Evolutionary conservation across 2,329 filamentous ascomycete species (phyloP).

Genomic region (Colletotrichum orchidophilum): DNA sequence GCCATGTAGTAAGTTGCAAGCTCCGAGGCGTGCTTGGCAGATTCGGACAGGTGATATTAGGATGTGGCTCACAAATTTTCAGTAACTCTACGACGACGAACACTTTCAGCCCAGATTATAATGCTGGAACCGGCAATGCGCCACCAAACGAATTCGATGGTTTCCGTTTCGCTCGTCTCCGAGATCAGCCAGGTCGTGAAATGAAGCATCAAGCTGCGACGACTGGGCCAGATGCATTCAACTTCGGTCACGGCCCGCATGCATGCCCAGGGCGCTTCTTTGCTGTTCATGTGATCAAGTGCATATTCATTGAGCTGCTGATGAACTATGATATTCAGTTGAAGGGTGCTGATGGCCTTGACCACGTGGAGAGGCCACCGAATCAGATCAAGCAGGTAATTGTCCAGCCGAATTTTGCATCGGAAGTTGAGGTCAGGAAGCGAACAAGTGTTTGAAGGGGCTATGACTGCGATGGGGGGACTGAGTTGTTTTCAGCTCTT

Average conservation of each 20-base stretch:
- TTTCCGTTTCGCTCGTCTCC: slow-evolving; percentile 38
- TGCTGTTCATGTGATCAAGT: slow-evolving; percentile 34
- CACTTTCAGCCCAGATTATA: slow-evolving; percentile 35
- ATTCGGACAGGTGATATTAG: too few relatives aligned
- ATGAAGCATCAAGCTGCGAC: slow-evolving; percentile 43
- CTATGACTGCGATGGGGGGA: too few relatives aligned
- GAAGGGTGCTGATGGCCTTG: background rate
- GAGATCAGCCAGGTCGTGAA: slow-evolving; percentile 31
- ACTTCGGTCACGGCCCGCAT: slow-evolving; percentile 43
- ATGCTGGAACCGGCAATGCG: slow-evolving; percentile 27
- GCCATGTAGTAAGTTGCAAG: slow-evolving; percentile 31
- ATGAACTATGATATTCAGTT: slow-evolving; percentile 30
- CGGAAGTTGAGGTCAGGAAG: slow-evolving; percentile 22
- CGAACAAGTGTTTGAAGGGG: background rate
- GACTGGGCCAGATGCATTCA: slow-evolving; percentile 51
- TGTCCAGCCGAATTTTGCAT: background rate
- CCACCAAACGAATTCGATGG: slow-evolving; percentile 37
- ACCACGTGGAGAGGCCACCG: background rate
- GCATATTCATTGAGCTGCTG: slow-evolving; percentile 30
- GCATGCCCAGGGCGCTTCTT: slow-evolving; percentile 34
- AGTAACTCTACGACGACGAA: slow-evolving; percentile 27
- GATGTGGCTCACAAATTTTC: background rate
- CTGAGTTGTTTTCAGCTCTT: background rate
- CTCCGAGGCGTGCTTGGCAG: background rate
- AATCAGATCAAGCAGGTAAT: slow-evolving; percentile 2